phyloP scores from a whole-genome alignment of 257 asterid genomes.

The Parsonsia alboflavescens region DNA sequence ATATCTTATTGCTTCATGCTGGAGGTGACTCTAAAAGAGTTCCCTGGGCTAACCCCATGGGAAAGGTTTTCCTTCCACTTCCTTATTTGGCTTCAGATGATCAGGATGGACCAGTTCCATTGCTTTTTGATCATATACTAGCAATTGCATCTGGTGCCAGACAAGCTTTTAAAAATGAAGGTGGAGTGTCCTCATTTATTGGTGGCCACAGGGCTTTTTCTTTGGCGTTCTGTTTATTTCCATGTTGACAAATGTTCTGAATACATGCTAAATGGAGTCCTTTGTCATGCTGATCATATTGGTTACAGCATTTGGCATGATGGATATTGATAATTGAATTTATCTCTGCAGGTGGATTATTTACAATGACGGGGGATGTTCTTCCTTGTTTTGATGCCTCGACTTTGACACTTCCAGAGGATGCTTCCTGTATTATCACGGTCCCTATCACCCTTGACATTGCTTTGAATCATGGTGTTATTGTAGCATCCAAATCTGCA shows the following conservation, averaged over 20 bases:
- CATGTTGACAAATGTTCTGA: conserved; percentile 13
- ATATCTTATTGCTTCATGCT: conserved; percentile 83
- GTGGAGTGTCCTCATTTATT: conserved; percentile 40
- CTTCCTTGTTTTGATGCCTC: conserved; percentile 99
- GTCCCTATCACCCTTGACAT: conserved; percentile 91
- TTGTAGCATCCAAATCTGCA: conserved; percentile 68
- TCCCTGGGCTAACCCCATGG: conserved; percentile 99
- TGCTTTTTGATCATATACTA: conserved; percentile 94
- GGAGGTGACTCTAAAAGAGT: conserved; percentile 99
- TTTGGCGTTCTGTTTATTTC: conserved; percentile 12
- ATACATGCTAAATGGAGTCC: conserved; percentile 16
- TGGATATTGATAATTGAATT: background rate
- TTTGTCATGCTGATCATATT: conserved; percentile 13
- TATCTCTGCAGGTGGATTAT: conserved; percentile 70
- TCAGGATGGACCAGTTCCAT: conserved; percentile 88
- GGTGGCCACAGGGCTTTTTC: conserved; percentile 24
- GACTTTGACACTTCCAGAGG: conserved; percentile 81
- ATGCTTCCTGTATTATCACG: conserved; percentile 72
- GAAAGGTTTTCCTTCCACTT: conserved; percentile 93
- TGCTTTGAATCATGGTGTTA: conserved; percentile 94
- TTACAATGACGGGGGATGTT: conserved; percentile 98
- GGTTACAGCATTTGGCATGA: background rate
- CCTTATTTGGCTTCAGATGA: conserved; percentile 91
- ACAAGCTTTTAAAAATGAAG: conserved; percentile 77
- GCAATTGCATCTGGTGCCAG: conserved; percentile 93